These are phyloP conservation scores for Cucurbita moschata DNA, from an alignment of 306 rosid genomes.

Conservation along the genomic window DNA sequence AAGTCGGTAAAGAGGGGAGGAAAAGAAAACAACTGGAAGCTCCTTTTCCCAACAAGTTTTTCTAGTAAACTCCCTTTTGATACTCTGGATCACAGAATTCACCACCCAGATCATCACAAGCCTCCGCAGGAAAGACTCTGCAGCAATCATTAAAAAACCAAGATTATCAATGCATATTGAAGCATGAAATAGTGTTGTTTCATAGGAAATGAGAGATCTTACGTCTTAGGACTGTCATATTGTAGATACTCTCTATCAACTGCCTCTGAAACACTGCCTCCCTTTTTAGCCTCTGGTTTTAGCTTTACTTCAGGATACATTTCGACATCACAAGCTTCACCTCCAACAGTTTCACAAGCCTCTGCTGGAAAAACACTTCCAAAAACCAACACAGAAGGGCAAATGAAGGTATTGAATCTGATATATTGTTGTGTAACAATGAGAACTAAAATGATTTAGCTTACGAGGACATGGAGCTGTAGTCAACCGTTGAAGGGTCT, in stretches of 20 bases:
- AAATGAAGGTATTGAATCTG: not conserved
- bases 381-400: not conserved
- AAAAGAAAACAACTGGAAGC: not conserved
- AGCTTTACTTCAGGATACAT: conserved; percentile 39
- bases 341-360: conserved; percentile 36
- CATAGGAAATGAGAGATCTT: conserved; percentile 2
- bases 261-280: conserved; percentile 8
- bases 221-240: conserved; percentile 32
- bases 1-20: not conserved
- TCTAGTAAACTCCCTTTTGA: conserved; percentile 55
- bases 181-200: not conserved
- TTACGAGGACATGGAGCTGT: conserved; percentile 27
- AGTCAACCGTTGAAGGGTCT: conserved; percentile 19
- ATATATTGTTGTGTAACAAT: not conserved
- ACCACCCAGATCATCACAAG: conserved; percentile 98
- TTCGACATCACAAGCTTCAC: conserved; percentile 31
- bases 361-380: conserved; percentile 37
- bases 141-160: not conserved
- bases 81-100: conserved; percentile 57
- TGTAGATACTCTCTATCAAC: conserved; percentile 25
- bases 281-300: conserved; percentile 7
- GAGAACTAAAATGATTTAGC: not conserved
- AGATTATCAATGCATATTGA: not conserved
- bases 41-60: not conserved
- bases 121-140: conserved; percentile 77